Evolutionary conservation across 1,284 basidiomycete genomes (phyloP), one percentile per base, ranked within the genome.

Genomic region (Ceratobasidium sp.): DNA sequence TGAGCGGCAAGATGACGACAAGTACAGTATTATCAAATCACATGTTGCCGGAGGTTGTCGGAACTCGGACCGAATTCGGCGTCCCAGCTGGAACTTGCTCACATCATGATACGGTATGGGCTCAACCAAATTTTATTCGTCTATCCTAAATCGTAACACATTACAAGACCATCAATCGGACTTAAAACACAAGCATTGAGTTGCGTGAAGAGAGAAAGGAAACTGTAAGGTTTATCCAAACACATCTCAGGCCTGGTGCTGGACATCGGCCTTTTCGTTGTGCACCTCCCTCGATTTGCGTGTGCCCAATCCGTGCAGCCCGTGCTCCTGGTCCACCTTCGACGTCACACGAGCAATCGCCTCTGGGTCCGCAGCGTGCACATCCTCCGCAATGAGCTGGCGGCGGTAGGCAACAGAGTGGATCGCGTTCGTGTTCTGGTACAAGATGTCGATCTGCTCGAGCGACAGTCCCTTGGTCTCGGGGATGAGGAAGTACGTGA

Each of bases 381-480:
- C 71, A 54, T 76, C 76, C 42, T 78, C 77, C 27, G 76, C 78
- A 32, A 82, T 73, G 60, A 86, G 79, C 68, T 79, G 77, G 68
- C 78, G 76, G 71, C 84, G 80, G 79, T 84, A 85, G 71, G 79
- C 77, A 74, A 80, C 78, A 10, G 84, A 85, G 69, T 80, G 80
- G 72, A 81, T 73, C 56, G 86, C 85, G 20, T 79, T 80, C 47
- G 82, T 81, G 70, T 85, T 78, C 74, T 82, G 80, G 78, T 85
- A 87, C 77, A 87, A 81, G 58, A 82, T 74, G 77, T 90, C 87
- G 77, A 91, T 84, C 78, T 91, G 87, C 78, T 91, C 89, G 70
- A 90, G 84, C n/a, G 86, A 87, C 17, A 90, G 80, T 8, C 87
- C 87, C 78, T 88, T 88, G 65, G 86, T 89, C 82, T 85, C 62